These are phyloP conservation scores for Microcyclosporella mali DNA, from an alignment of 2,329 filamentous ascomycete species.

Conservation along the genomic window DNA sequence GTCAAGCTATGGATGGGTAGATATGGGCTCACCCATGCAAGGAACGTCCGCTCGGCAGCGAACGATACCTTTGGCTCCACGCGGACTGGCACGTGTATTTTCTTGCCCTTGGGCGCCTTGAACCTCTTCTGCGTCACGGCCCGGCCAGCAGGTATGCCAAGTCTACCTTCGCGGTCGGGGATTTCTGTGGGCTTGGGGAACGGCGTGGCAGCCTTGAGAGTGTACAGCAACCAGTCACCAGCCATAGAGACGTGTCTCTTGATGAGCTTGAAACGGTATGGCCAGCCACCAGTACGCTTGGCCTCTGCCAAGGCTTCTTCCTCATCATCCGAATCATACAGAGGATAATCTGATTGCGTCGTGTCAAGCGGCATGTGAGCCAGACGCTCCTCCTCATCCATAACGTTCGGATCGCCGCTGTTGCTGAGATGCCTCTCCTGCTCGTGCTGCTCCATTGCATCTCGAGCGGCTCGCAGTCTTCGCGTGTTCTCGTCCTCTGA, in stretches of 20 bases:
- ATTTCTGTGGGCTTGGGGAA: constrained; percentile 40
- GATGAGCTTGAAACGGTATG: constrained; percentile 58
- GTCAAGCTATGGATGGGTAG: background rate
- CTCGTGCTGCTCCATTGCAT: constrained; percentile 47
- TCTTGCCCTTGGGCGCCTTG: constrained; percentile 71
- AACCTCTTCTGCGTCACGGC: constrained; percentile 44
- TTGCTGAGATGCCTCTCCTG: constrained; percentile 45
- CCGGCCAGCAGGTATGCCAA: constrained; percentile 39
- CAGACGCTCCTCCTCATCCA: constrained; percentile 82
- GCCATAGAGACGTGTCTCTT: constrained; percentile 46
- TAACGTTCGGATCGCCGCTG: constrained; percentile 34
- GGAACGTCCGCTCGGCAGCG: constrained; percentile 89
- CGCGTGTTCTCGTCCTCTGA: constrained; percentile 40
- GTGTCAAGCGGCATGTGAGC: constrained; percentile 50
- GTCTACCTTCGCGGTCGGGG: constrained; percentile 34
- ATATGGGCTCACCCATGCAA: constrained; percentile 68
- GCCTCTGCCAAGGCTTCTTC: constrained; percentile 72
- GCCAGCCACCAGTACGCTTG: constrained; percentile 66
- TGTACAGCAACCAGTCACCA: constrained; percentile 31
- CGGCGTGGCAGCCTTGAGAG: constrained; percentile 32
- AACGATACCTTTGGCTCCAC: constrained; percentile 98
- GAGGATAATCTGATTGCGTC: constrained; percentile 64
- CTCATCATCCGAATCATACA: constrained; percentile 84
- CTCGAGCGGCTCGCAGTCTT: constrained; percentile 46
- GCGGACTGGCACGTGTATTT: constrained; percentile 90